Evolutionary conservation across 306 rosid species (phyloP).

Genomic region (Comarum palustre): DNA sequence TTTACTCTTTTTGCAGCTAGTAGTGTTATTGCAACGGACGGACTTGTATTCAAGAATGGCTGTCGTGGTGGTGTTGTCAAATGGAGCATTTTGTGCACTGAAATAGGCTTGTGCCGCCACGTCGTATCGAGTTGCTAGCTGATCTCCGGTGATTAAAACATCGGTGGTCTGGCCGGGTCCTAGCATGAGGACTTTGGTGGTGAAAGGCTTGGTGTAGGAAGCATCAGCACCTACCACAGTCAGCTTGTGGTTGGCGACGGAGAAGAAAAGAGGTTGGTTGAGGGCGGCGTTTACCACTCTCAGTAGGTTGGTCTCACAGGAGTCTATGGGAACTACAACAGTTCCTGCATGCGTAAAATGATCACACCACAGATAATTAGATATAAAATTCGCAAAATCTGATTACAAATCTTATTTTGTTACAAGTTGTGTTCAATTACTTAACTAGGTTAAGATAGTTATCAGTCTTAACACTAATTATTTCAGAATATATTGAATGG

Average conservation of each 20-base stretch:
- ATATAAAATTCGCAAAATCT: neutral
- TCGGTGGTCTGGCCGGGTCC: slow-evolving; percentile 11
- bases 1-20: slow-evolving; percentile 28
- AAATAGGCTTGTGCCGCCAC: slow-evolving; percentile 48
- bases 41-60: slow-evolving; percentile 74
- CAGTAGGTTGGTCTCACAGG: slow-evolving; percentile 70
- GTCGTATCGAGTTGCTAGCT: neutral
- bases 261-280: slow-evolving; percentile 32
- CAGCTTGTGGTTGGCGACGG: neutral
- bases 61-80: slow-evolving; percentile 78
- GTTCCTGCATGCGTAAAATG: slow-evolving; percentile 59
- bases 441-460: no score
- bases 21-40: slow-evolving; percentile 37
- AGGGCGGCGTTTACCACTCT: slow-evolving; percentile 70
- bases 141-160: slow-evolving; percentile 24
- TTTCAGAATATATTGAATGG: neutral
- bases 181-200: slow-evolving; percentile 2
- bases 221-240: slow-evolving; percentile 16
- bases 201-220: slow-evolving; percentile 10
- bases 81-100: slow-evolving; percentile 62
- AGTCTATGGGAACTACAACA: slow-evolving; percentile 40
- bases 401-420: no score
- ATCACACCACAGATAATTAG: neutral
- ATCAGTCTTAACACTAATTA: no score
- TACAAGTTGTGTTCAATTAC: neutral